Evolutionary conservation across 345 rosid species (phyloP).

Genomic region (Mangifera indica): DNA sequence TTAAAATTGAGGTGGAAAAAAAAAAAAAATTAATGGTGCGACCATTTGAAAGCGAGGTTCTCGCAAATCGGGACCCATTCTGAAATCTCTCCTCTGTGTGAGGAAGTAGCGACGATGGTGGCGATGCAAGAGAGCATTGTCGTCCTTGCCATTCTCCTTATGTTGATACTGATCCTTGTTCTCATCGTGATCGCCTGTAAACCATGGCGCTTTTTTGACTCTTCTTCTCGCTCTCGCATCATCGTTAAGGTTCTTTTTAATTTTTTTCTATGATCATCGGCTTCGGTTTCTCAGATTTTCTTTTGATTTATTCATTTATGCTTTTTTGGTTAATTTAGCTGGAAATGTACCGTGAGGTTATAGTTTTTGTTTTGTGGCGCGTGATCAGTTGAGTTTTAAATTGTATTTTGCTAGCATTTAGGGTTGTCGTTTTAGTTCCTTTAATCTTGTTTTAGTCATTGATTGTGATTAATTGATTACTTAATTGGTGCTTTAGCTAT

Average conservation of each 20-base stretch:
- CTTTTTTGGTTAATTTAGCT: not conserved
- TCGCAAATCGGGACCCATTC: conserved; percentile 55
- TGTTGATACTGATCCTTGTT: conserved; percentile 67
- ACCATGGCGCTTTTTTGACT: conserved; percentile 83
- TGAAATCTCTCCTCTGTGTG: conserved; percentile 32
- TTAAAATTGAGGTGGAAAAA: not conserved
- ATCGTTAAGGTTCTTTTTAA: conserved; percentile 45
- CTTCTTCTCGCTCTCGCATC: conserved; percentile 44
- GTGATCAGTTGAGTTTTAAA: not conserved
- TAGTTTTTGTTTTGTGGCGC: not conserved
- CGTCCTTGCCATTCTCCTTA: conserved; percentile 45
- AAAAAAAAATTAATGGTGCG: conserved; percentile 37
- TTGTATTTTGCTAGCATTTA: not conserved
- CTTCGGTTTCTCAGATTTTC: not conserved
- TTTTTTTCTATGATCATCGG: conserved; percentile 14
- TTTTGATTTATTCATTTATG: not conserved
- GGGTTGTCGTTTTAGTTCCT: not conserved
- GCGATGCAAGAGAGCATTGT: conserved; percentile 48
- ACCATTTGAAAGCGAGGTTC: conserved; percentile 83
- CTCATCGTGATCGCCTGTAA: conserved; percentile 69
- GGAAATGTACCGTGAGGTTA: not conserved
- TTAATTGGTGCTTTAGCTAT: not conserved
- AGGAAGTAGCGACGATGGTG: conserved; percentile 49
- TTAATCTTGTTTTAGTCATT: conserved; percentile 3
- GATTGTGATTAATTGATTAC: conserved; percentile 10